A percentile compares a stretch with the other conserved stretches of the same genome.
Conservation (phyloP, 257 asterid species). For the Thymus quinquecostatus region DNA sequence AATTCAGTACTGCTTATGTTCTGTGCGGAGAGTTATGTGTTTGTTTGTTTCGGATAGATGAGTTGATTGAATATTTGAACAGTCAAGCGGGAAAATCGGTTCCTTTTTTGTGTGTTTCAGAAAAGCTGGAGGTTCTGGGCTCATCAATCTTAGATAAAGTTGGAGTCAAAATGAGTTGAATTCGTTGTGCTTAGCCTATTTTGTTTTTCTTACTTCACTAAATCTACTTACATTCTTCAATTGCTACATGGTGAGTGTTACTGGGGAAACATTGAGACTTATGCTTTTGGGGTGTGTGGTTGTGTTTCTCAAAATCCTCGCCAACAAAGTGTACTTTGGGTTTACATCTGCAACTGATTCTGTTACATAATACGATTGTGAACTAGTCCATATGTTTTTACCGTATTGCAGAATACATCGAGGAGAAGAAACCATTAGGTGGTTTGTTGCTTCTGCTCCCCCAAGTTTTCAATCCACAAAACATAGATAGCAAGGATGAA, state of each 20-base stretch:
- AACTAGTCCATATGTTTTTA: constrained; percentile 23
- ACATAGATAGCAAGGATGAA: constrained; percentile 44
- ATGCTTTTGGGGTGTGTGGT: constrained; percentile 19
- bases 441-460: constrained; percentile 88
- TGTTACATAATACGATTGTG: constrained; percentile 11
- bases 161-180: constrained; percentile 13
- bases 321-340: not conserved
- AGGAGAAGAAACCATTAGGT: constrained; percentile 76
- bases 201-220: constrained; percentile 1
- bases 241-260: constrained; percentile 6
- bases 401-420: constrained; percentile 77
- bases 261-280: not conserved
- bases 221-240: constrained; percentile 10
- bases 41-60: constrained; percentile 22
- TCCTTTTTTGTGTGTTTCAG: constrained; percentile 22
- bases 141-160: not conserved
- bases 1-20: not conserved
- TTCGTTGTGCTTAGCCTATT: constrained; percentile 22
- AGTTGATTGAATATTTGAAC: constrained; percentile 25
- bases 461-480: constrained; percentile 59
- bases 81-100: constrained; percentile 32
- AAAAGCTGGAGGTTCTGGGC: constrained; percentile 26
- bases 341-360: not conserved
- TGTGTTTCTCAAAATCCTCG: constrained; percentile 22
- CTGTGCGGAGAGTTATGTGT: constrained; percentile 21